Evolutionary conservation across 2,329 filamentous ascomycete species (phyloP).

Genomic region (Berkeleyomyces rouxiae): DNA sequence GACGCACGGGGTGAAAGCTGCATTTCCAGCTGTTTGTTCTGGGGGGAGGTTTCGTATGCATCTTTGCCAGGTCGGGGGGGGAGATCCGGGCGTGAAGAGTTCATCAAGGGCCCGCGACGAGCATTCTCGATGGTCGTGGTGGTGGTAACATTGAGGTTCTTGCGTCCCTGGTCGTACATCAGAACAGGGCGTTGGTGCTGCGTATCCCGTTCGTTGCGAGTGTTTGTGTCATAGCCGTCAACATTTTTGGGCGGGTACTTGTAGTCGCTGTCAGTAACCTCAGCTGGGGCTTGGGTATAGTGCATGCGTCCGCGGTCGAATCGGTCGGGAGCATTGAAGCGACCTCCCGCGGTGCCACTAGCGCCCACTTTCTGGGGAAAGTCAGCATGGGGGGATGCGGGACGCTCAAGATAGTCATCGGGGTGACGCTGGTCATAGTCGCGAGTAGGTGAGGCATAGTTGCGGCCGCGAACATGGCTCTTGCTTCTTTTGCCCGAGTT

Average conservation of each 20-base stretch:
- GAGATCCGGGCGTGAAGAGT: background rate
- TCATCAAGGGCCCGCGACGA: background rate
- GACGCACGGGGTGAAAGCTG: background rate
- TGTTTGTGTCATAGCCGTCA: background rate
- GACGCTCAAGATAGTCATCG: background rate
- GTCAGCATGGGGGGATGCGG: background rate
- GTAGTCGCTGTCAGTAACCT: background rate
- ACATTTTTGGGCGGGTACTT: background rate
- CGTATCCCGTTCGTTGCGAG: background rate
- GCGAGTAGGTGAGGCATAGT: constrained; percentile 1
- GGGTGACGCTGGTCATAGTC: constrained; percentile 2
- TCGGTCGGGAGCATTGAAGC: background rate
- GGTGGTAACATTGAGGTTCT: constrained; percentile 1
- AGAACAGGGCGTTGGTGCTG: constrained; percentile 3
- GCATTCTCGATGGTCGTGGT: background rate
- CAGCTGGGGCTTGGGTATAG: background rate
- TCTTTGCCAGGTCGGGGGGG: background rate
- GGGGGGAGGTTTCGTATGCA: background rate
- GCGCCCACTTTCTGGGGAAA: background rate
- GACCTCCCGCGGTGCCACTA: background rate
- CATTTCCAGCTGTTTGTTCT: background rate
- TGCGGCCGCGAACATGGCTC: background rate
- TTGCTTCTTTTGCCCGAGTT: background rate
- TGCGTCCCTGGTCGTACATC: constrained; percentile 3
- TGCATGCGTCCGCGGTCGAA: background rate